Conservation (phyloP, 1,139 yeast species). For the Petasospora rhodanensis region DNA sequence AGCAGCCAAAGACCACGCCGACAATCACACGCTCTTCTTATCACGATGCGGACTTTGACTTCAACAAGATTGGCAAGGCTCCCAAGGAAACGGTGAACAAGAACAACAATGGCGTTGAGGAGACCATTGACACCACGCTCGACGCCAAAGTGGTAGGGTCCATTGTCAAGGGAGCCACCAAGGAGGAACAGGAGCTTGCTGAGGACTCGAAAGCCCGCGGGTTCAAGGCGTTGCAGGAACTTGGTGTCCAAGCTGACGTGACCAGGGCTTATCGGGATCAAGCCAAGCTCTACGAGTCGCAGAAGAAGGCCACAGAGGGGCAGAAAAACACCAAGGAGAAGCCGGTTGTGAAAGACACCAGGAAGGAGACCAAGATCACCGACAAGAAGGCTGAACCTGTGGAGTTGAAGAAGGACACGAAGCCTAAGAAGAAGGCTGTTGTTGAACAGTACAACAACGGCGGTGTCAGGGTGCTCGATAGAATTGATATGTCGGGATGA, state of each 20-base stretch:
- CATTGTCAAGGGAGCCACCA: constrained; percentile 9
- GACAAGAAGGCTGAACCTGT: constrained; percentile 2
- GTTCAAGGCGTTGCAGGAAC: neutral
- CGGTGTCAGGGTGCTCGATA: constrained; percentile 15
- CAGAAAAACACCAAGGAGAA: neutral
- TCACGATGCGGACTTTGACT: constrained; percentile 8
- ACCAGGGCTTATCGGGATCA: constrained; percentile 3
- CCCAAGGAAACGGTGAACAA: no score
- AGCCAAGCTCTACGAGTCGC: constrained; percentile 1
- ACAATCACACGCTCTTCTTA: constrained; percentile 1
- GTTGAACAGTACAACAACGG: constrained; percentile 9
- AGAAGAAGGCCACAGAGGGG: neutral
- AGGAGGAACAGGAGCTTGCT: neutral
- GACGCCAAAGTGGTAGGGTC: constrained; percentile 18
- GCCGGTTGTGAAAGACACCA: neutral
- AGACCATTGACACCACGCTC: constrained; percentile 12
- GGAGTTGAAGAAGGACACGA: neutral
- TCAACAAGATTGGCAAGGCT: neutral
- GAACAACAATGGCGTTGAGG: constrained; percentile 9
- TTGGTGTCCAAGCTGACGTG: constrained; percentile 1
- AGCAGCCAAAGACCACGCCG: neutral
- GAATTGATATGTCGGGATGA: constrained; percentile 11
- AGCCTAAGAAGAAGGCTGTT: constrained; percentile 1
- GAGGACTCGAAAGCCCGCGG: neutral
- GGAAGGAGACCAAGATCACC: neutral